Percentiles rank a stretch among this genome's conserved stretches.
Conservation (phyloP, 208 protist species). For the Kentomonas sorsogonicus region DNA sequence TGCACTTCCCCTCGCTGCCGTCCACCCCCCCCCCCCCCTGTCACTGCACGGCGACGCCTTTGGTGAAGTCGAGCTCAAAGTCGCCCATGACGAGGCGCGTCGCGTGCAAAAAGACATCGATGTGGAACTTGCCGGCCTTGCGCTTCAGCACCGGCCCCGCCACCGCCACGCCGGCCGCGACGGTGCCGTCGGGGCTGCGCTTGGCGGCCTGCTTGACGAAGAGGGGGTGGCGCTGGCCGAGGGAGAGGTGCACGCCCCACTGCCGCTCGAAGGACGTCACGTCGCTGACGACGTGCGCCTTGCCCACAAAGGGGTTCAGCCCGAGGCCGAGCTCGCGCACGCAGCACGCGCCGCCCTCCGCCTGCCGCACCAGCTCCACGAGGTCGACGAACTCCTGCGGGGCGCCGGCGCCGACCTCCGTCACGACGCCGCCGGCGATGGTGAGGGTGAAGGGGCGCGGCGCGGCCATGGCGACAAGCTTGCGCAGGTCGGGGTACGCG, state of each 20-base stretch:
- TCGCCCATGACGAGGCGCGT: conserved; percentile 45
- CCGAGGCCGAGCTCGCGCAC: conserved; percentile 89
- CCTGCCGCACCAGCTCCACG: conserved; percentile 69
- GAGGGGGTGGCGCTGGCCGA: conserved; percentile 84
- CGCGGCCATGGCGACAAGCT: conserved; percentile 62
- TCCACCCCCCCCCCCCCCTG: not conserved
- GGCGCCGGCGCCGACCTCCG: conserved; percentile 42
- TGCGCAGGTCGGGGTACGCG: conserved; percentile 75
- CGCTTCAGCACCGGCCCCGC: conserved; percentile 75
- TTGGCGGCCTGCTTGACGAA: conserved; percentile 79
- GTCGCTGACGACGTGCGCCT: conserved; percentile 70
- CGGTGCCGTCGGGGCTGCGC: conserved; percentile 59
- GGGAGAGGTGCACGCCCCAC: conserved; percentile 84
- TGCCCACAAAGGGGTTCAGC: conserved; percentile 82
- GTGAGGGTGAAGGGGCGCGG: conserved; percentile 64
- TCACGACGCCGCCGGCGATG: conserved; percentile 66
- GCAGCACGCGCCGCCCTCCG: conserved; percentile 67
- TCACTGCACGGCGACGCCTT: conserved; percentile 33
- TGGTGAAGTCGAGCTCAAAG: conserved; percentile 72
- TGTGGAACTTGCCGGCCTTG: conserved; percentile 85
- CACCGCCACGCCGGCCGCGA: conserved; percentile 39
- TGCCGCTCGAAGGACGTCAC: conserved; percentile 90
- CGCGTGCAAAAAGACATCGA: conserved; percentile 82
- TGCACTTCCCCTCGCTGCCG: not conserved
- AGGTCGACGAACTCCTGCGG: conserved; percentile 77